Base-by-base conservation (phyloP, 108 stramenopile species). In the Fragilaria crotonensis region DNA sequence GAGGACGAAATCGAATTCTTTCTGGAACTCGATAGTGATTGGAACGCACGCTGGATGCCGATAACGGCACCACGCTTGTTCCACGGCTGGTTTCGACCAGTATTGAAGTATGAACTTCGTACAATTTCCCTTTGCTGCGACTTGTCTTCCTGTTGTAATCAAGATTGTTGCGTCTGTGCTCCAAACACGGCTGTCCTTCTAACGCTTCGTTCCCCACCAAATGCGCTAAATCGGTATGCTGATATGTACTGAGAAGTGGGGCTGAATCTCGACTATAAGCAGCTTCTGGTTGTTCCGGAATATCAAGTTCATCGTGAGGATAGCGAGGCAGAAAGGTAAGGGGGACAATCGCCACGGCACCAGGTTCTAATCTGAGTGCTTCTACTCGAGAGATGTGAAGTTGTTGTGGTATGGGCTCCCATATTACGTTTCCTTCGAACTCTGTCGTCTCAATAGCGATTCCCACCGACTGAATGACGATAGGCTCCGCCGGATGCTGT, bases 271-370 rank as follows among this genome's bases (percentile, higher is more conserved):
- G 11, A 11, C 7, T 14, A 14, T 7, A 41, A 41, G 11, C 14
- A 14, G 14, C 36, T 41, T 41, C 36, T 11, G 11, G 7, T 41
- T 41, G 7, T n/a, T n/a, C n/a, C 7, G 36, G 36, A 7, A 41
- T 41, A 41, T 41, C 36, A 7, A 41, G 7, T 7, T 41, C 36
- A 14, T 41, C 36, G 36, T 14, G 36, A 36, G 78, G 78, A 57
- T 62, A 79, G 14, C 69, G 52, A 2, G 78, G 78, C 29, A 79
- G 62, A 41, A 74, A 74, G 5, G 73, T 74, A 5, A 79, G 33
- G 19, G 78, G 73, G 2, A 79, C 66, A 53, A 74, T 68, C 19
- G 73, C 78, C 33, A 63, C 59, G 49, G 73, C 72, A 20, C 73
- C 78, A 4, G 73, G 72, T 17, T 58, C 73, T 52, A 78, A 30